Percentiles rank a stretch among this genome's conserved stretches.
Conservation (phyloP, 352 stramenopile genomes). For the Phytophthora melonis region DNA sequence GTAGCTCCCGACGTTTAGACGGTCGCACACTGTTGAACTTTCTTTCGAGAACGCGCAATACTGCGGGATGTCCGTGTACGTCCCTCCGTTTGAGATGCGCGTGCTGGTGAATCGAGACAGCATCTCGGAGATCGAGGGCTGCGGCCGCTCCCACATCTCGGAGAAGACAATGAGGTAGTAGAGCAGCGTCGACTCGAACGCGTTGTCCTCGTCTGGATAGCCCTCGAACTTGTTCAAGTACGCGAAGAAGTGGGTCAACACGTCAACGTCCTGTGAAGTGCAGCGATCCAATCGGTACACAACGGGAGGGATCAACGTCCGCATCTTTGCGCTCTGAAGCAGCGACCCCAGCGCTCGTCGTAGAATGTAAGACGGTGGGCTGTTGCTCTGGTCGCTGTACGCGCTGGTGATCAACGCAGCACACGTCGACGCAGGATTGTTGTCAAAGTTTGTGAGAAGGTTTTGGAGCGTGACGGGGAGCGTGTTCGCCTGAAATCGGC, state of each 20-base stretch:
- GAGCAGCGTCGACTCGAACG: conserved; percentile 34
- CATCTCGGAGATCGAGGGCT: conserved; percentile 30
- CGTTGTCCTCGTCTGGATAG: conserved; percentile 28
- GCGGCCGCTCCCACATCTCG: conserved; percentile 61
- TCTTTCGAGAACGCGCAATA: conserved; percentile 74
- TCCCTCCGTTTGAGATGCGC: conserved; percentile 33
- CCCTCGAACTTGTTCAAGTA: conserved; percentile 9
- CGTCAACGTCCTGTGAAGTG: conserved; percentile 31
- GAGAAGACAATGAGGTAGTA: conserved; percentile 65
- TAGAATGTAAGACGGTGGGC: conserved; percentile 38
- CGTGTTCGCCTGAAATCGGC: conserved; percentile 25
- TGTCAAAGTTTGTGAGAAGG: conserved; percentile 39
- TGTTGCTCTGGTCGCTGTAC: conserved; percentile 5
- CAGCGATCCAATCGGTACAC: conserved; percentile 54
- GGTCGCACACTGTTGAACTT: conserved; percentile 38
- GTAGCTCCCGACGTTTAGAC: conserved; percentile 36
- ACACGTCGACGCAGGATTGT: conserved; percentile 34
- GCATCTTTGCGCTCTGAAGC: conserved; percentile 27
- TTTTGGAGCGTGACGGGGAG: conserved; percentile 29
- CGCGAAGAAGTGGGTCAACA: conserved; percentile 40
- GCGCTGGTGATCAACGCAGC: conserved; percentile 24
- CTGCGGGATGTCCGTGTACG: conserved; percentile 30
- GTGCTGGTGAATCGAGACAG: conserved; percentile 34
- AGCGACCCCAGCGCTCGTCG: conserved; percentile 38
- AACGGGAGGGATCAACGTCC: conserved; percentile 48